These are phyloP conservation scores for Globisporangium paddicum DNA, from an alignment of 352 stramenopile genomes.

Conservation along the genomic window DNA sequence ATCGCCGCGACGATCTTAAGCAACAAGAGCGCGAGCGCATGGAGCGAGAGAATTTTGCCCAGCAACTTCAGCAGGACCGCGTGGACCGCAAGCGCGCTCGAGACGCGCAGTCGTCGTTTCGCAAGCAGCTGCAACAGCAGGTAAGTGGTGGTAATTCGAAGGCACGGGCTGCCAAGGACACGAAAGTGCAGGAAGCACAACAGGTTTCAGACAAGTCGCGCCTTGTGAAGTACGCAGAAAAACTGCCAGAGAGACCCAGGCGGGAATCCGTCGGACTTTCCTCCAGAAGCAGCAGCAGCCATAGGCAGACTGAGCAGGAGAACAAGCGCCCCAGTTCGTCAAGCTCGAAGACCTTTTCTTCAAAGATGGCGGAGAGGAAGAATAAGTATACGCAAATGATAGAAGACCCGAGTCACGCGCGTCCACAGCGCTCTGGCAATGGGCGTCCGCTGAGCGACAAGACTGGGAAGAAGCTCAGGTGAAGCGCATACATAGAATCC, in stretches of 20 bases:
- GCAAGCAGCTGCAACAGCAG: not conserved
- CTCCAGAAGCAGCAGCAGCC: not conserved
- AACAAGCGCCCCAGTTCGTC: slow-evolving; percentile 2
- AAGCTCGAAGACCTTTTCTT: not conserved
- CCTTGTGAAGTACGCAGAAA: not conserved
- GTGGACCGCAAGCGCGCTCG: not conserved
- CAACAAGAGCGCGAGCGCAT: not conserved
- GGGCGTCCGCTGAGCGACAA: not conserved
- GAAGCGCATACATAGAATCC: not conserved
- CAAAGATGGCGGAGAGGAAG: not conserved
- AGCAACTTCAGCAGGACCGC: slow-evolving; percentile 2
- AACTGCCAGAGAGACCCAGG: not conserved
- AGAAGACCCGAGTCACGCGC: not conserved
- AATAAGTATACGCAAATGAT: not conserved
- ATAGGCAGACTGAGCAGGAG: not conserved
- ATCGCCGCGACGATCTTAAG: not conserved
- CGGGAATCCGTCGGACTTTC: not conserved
- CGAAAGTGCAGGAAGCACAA: not conserved
- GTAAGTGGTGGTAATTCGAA: not conserved
- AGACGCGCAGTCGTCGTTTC: not conserved
- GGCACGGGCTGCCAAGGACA: not conserved
- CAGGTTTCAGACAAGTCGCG: not conserved
- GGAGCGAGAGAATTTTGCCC: not conserved
- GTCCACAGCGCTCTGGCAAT: not conserved
- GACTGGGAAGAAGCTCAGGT: not conserved